Percentiles rank a stretch among this genome's conserved stretches.
Evolutionary conservation across 192 early-diverging fungal species (phyloP).

Genomic region (Coemansia interrupta): DNA sequence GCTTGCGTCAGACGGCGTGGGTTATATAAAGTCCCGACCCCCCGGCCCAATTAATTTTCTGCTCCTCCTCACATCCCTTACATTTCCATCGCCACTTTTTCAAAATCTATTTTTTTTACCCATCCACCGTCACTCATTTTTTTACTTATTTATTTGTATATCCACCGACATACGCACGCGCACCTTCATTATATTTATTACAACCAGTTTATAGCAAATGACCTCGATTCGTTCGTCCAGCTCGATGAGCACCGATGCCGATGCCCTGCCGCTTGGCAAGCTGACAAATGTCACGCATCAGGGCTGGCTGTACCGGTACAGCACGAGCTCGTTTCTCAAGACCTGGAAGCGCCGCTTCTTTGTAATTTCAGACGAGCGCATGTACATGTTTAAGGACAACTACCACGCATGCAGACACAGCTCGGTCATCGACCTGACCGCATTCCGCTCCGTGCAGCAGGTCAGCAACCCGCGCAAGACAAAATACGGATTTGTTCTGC

Average conservation of each 20-base stretch:
- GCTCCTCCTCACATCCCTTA: neutral
- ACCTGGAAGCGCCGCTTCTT: conserved; percentile 45
- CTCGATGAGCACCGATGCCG: conserved; percentile 29
- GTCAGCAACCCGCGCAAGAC: conserved; percentile 42
- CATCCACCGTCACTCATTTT: neutral
- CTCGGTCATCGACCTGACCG: conserved; percentile 33
- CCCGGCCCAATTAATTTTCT: neutral
- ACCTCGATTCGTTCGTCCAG: conserved; percentile 32
- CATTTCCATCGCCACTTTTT: neutral
- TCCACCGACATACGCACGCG: neutral
- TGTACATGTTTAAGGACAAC: conserved; percentile 47
- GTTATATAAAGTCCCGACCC: neutral
- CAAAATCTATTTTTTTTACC: neutral
- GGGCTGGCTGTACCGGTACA: conserved; percentile 50
- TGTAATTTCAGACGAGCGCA: conserved; percentile 45
- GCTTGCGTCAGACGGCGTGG: neutral
- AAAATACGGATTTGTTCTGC: conserved; percentile 36
- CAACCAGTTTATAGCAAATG: neutral
- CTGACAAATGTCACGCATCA: conserved; percentile 25
- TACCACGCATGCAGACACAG: conserved; percentile 15
- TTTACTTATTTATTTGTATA: neutral
- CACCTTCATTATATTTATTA: conserved; percentile 1
- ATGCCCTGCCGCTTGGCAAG: conserved; percentile 34
- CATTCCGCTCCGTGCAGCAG: conserved; percentile 44
- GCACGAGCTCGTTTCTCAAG: conserved; percentile 31